A percentile compares a stretch with the other conserved stretches of the same genome.
phyloP scores from a whole-genome alignment of 192 early-diverging fungal genomes.

The Rhizophagus clarus region DNA sequence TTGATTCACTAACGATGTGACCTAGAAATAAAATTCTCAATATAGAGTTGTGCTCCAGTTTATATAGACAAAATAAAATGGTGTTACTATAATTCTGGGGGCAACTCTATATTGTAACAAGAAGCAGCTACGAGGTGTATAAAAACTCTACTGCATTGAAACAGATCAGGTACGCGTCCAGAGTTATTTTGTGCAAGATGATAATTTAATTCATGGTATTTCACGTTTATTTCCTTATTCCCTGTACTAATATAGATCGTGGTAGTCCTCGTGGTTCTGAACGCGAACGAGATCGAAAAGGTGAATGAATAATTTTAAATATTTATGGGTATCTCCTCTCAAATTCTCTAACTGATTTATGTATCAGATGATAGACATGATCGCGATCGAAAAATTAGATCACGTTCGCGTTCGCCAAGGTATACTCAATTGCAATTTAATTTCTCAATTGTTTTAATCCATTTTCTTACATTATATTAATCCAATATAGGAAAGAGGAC shows the following conservation, averaged over 20 bases:
- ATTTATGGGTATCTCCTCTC: neutral
- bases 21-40: neutral
- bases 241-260: constrained; percentile 16
- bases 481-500: constrained; percentile 8
- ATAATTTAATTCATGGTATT: constrained; percentile 22
- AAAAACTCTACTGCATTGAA: neutral
- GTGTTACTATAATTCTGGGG: neutral
- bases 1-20: neutral
- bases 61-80: neutral
- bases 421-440: neutral
- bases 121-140: neutral
- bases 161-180: neutral
- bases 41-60: constrained; percentile 9
- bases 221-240: constrained; percentile 13
- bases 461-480: neutral
- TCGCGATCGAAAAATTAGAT: constrained; percentile 14
- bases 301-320: neutral
- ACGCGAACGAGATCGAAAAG: constrained; percentile 26
- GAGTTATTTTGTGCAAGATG: neutral
- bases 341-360: neutral
- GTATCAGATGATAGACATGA: constrained; percentile 13
- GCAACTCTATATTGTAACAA: constrained; percentile 8
- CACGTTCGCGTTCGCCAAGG: constrained; percentile 18
- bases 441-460: neutral
- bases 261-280: constrained; percentile 20